Base-by-base conservation (phyloP, 2,329 filamentous ascomycete genomes). In the Exutisphaerella laricina region DNA sequence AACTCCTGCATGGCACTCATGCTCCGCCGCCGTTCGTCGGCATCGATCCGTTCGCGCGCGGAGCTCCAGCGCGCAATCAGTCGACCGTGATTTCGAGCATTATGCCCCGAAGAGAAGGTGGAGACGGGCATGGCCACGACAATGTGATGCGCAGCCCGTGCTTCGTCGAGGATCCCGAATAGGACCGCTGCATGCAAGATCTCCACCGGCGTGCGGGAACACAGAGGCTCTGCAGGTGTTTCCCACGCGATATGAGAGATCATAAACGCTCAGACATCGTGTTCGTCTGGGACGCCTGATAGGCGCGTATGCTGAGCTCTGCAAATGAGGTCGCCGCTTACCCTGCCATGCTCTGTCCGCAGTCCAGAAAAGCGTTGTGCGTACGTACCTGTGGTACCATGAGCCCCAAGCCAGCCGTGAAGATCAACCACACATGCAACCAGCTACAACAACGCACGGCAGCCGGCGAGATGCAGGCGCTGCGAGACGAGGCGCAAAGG, bases 101-200 rank as follows among this genome's bases (percentile, higher is more conserved):
- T 21, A 42, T 43, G 53, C 35, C 41, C 44, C 25, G 51, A 43
- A 23, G 53, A 52, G 49, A 55, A 58, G 14, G 56, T 58, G 30
- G 55, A 58, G 39, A 59, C 56, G 37, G 57, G 57, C 55, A 58
- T 60, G 41, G 49, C n/a, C n/a, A n/a, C n/a, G n/a, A n/a, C 48
- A 45, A 47, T 44, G 45, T 43, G 40, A 46, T 45, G 50, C 45
- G n/a, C n/a, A n/a, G 42, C 35, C 38, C 48, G 48, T 50, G 48
- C 44, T 41, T n/a, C n/a, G n/a, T 30, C 38, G 35, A 32, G 21
- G 35, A 42, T 45, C 33, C 44, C 26, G 34, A 45, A 39, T 39
- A 37, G 39, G 40, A 43, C 35, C 39, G 49, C 36, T 44, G 40
- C 43, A 48, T 46, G 43, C 49, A 45, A 45, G 45, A 46, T 45